phyloP scores from a whole-genome alignment of 2,329 filamentous ascomycete genomes.

The Eutypa lata region DNA sequence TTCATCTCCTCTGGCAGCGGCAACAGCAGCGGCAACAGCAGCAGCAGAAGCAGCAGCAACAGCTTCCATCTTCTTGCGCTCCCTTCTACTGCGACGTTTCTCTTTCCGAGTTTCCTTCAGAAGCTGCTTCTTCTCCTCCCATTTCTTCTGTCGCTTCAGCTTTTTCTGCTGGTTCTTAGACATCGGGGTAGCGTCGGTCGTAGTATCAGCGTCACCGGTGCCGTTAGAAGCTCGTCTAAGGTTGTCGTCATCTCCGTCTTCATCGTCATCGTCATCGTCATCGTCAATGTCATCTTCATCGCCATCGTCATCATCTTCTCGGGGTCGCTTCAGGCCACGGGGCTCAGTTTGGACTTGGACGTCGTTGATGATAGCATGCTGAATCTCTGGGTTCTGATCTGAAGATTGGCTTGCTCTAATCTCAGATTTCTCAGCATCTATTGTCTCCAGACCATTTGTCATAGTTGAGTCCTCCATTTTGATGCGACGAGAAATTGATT shows the following conservation, averaged over 20 bases:
- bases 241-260: constrained; percentile 38
- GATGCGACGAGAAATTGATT: neutral
- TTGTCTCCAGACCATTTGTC: constrained; percentile 2
- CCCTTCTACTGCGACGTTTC: constrained; percentile 46
- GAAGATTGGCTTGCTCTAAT: constrained; percentile 5
- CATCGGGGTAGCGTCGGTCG: constrained; percentile 35
- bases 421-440: constrained; percentile 7
- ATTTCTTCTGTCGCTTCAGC: constrained; percentile 65
- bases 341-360: constrained; percentile 1
- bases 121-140: constrained; percentile 63
- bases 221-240: constrained; percentile 56
- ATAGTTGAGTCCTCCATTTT: constrained; percentile 7
- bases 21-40: constrained; percentile 47
- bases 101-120: constrained; percentile 55
- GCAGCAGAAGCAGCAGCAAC: constrained; percentile 43
- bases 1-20: constrained; percentile 39
- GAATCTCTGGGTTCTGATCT: constrained; percentile 8
- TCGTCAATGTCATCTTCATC: constrained; percentile 38
- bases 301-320: constrained; percentile 51
- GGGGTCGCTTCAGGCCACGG: constrained; percentile 26
- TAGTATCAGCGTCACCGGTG: constrained; percentile 62
- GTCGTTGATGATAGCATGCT: neutral
- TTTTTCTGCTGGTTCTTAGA: constrained; percentile 90
- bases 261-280: constrained; percentile 65
- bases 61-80: constrained; percentile 47